Base-by-base conservation (phyloP, 2,329 filamentous ascomycete genomes). In the Amauroascus verrucosus region DNA sequence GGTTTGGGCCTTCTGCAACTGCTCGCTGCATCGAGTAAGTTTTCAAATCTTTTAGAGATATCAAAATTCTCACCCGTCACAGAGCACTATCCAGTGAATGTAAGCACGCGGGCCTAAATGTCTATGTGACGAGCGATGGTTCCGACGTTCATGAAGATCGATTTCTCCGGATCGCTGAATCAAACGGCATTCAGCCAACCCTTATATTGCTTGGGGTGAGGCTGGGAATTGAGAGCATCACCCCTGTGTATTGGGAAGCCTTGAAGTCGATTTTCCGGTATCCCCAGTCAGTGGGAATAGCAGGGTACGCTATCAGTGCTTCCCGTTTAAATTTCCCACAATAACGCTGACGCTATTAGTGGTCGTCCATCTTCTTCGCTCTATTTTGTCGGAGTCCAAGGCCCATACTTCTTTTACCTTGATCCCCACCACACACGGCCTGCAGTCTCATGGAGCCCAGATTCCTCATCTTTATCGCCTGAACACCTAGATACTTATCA, bases 1-100 rank as follows among this genome's bases (percentile, higher is more conserved):
- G 93, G 93, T 98, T 98, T 70, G 93, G 93, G 0, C 93, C 93
- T n/a, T 96, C 89, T 16, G 93, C 93, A 6, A 94, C 93, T 8
- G 90, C 93, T 45, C 82, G 85, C 54, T 97, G 93, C 68, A 96
- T 98, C 60, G 85, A 93, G 89, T 94, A 73, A 67, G 85, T 20
- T 32, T n/a, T 9, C n/a, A 47, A 52, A 33, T 7, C 11, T 26
- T 8, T 14, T 22, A 20, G n/a, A 13, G 14, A 14, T 16, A 14
- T 3, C 14, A 8, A 14, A 6, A 40, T 48, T 16, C 30, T 48
- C 16, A 48, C 38, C 14, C 7, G 22, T 46, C 48, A 35, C 56
- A 95, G 88, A 67, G 86, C 87, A 18, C 75, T 98, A 35, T 82
- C 83, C 22, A 84, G 84, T 56, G 76, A 80, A 56, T 77, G 84